Evolutionary conservation across 192 early-diverging fungal genomes (phyloP).

Genomic region (Helicostylum pulchrum): DNA sequence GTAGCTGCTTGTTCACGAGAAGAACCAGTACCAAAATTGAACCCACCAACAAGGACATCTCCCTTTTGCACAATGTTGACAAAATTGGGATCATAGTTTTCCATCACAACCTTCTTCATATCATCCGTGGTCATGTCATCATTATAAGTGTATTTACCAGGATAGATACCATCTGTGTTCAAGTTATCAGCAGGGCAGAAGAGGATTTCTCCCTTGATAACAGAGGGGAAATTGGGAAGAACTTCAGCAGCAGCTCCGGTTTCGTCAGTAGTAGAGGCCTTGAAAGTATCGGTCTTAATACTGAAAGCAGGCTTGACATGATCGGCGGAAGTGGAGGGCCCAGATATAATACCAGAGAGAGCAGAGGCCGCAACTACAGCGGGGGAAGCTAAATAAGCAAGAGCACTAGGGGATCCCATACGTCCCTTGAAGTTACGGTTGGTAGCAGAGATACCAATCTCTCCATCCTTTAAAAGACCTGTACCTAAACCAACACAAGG

Average conservation of each 20-base stretch:
- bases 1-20: slow-evolving; percentile 98
- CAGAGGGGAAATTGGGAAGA: slow-evolving; percentile 71
- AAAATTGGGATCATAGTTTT: slow-evolving; percentile 96
- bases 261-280: slow-evolving; percentile 22
- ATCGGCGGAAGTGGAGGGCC: not conserved
- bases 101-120: slow-evolving; percentile 97
- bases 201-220: slow-evolving; percentile 78
- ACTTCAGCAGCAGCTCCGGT: slow-evolving; percentile 34
- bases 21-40: slow-evolving; percentile 97
- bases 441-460: slow-evolving; percentile 98
- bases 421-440: slow-evolving; percentile 99
- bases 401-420: slow-evolving; percentile 91
- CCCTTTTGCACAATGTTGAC: slow-evolving; percentile 59
- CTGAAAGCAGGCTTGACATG: slow-evolving; percentile 26
- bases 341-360: slow-evolving; percentile 75
- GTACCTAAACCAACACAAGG: slow-evolving; percentile 93
- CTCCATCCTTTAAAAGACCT: slow-evolving; percentile 91
- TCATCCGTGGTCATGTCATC: slow-evolving; percentile 87
- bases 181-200: slow-evolving; percentile 93
- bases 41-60: slow-evolving; percentile 88
- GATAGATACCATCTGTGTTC: slow-evolving; percentile 98
- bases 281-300: slow-evolving; percentile 19
- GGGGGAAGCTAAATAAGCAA: slow-evolving; percentile 93
- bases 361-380: slow-evolving; percentile 96
- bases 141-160: slow-evolving; percentile 97